These are phyloP conservation scores for Zizania palustris DNA, from an alignment of 202 grass and related monocot genomes.

Conservation along the genomic window DNA sequence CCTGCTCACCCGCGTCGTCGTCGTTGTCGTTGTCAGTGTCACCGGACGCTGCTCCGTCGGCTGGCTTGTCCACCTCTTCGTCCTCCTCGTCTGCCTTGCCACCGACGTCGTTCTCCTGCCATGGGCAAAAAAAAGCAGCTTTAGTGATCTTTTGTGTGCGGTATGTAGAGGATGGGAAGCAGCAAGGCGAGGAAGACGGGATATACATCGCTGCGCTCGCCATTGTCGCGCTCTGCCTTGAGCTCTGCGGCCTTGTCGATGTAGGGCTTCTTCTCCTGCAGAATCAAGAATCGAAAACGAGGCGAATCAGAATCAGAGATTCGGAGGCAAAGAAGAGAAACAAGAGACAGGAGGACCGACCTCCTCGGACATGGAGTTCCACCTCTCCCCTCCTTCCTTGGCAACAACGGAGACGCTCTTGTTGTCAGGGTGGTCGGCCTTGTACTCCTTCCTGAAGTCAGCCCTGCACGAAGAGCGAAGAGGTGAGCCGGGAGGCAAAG, in stretches of 20 bases:
- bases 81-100: slow-evolving; percentile 15
- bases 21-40: too few relatives aligned
- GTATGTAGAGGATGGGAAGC: background rate
- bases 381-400: slow-evolving; percentile 85
- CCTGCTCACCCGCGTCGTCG: background rate
- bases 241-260: slow-evolving; percentile 65
- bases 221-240: slow-evolving; percentile 58
- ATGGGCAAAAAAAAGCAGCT: background rate
- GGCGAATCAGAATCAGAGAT: too few relatives aligned
- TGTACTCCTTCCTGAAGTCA: slow-evolving; percentile 79
- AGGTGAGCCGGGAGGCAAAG: too few relatives aligned
- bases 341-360: too few relatives aligned
- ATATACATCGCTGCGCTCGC: slow-evolving; percentile 58
- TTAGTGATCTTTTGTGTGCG: background rate
- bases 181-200: background rate
- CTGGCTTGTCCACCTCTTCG: slow-evolving; percentile 39
- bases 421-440: slow-evolving; percentile 65
- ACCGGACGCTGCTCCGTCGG: background rate
- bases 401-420: slow-evolving; percentile 53
- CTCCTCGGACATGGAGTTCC: slow-evolving; percentile 76
- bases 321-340: too few relatives aligned
- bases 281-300: too few relatives aligned
- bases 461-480: slow-evolving; percentile 40
- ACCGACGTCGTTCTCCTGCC: slow-evolving; percentile 31
- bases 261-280: slow-evolving; percentile 80